Evolutionary conservation across 129 eudicot genomes (phyloP).

Genomic region (Kitagawia praeruptora): DNA sequence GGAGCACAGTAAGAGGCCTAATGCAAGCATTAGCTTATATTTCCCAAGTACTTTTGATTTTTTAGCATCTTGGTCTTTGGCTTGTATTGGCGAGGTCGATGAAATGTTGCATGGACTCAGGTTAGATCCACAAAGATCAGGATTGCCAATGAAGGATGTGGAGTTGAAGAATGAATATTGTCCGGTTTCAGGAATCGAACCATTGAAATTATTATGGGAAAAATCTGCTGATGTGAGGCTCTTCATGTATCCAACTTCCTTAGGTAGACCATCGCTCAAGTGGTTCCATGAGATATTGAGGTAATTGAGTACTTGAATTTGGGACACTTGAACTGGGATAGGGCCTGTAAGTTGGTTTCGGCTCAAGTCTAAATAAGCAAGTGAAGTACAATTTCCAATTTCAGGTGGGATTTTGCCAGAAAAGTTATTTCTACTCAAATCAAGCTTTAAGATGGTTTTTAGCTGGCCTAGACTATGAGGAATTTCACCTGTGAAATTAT

Average conservation of each 20-base stretch:
- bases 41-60: conserved; percentile 44
- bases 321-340: conserved; percentile 44
- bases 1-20: conserved; percentile 58
- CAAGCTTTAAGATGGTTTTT: conserved; percentile 47
- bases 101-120: conserved; percentile 41
- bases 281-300: conserved; percentile 61
- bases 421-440: conserved; percentile 45
- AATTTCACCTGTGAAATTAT: conserved; percentile 40
- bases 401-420: conserved; percentile 43
- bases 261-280: conserved; percentile 42
- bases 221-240: conserved; percentile 74
- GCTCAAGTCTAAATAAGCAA: conserved; percentile 58
- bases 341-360: conserved; percentile 48
- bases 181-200: conserved; percentile 54
- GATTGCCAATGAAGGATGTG: conserved; percentile 46
- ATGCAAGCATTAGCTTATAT: conserved; percentile 53
- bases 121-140: conserved; percentile 42
- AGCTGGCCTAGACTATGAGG: conserved; percentile 46
- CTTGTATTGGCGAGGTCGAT: conserved; percentile 16
- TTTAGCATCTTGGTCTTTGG: conserved; percentile 20
- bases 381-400: conserved; percentile 37
- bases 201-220: conserved; percentile 55
- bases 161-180: conserved; percentile 51
- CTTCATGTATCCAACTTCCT: conserved; percentile 47
- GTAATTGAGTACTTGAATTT: conserved; percentile 53